Evolutionary conservation across 2,329 filamentous ascomycete genomes (phyloP).

Genomic region (Stemphylium vesicarium): DNA sequence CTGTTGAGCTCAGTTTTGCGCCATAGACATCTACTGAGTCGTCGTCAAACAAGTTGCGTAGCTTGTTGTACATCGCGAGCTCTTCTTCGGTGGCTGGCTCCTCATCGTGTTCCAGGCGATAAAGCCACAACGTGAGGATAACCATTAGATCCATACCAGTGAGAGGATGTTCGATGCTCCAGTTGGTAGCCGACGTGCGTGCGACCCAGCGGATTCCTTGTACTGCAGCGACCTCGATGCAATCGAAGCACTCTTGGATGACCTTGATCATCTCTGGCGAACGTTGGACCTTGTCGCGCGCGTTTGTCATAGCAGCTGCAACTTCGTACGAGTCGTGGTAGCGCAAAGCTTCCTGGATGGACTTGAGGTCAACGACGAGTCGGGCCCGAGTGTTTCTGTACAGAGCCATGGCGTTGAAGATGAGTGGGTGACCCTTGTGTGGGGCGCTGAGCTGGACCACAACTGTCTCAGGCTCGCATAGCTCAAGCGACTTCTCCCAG

Average conservation of each 20-base stretch:
- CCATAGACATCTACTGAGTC: constrained; percentile 84
- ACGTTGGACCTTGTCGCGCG: constrained; percentile 90
- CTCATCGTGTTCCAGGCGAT: constrained; percentile 98
- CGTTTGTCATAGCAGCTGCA: constrained; percentile 93
- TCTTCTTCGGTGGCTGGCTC: constrained; percentile 87
- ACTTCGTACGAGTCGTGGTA: constrained; percentile 98
- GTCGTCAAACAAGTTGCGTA: constrained; percentile 88
- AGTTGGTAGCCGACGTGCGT: constrained; percentile 96
- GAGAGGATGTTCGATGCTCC: constrained; percentile 97
- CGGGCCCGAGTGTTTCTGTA: constrained; percentile 92
- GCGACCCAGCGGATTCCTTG: constrained; percentile 98
- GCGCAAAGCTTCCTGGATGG: constrained; percentile 91
- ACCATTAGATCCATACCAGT: constrained; percentile 98
- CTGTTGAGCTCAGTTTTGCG: constrained; percentile 88
- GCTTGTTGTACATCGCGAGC: constrained; percentile 87
- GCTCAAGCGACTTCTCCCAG: constrained; percentile 96
- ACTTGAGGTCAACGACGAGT: constrained; percentile 93
- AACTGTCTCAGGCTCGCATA: constrained; percentile 90
- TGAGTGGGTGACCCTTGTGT: constrained; percentile 92
- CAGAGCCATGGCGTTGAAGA: constrained; percentile 98
- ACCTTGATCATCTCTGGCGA: constrained; percentile 98
- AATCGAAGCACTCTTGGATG: constrained; percentile 96
- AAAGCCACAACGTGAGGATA: constrained; percentile 96
- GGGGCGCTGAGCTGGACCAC: constrained; percentile 90
- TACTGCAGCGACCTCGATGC: constrained; percentile 91